A percentile compares a stretch with the other conserved stretches of the same genome.
Evolutionary conservation across 352 stramenopile species (phyloP).

Genomic region (Blastocystis sp.): DNA sequence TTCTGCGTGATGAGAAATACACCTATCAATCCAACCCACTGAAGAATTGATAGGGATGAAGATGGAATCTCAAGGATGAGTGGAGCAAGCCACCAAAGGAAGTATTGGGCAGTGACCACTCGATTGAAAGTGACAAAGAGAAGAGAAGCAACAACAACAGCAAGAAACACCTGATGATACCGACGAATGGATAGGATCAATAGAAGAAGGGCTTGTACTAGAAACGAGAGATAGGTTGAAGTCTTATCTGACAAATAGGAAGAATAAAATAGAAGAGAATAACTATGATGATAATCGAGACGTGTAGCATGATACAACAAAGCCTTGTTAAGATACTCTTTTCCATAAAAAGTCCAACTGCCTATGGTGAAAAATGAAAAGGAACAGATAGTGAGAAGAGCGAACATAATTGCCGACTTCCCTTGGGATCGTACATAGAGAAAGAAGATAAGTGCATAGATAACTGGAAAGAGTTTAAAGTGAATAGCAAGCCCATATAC

Average conservation of each 20-base stretch:
- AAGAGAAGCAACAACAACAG: not conserved
- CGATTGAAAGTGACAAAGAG: slow-evolving; percentile 31
- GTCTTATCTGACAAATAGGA: not conserved
- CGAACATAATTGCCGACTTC: not conserved
- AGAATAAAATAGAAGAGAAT: slow-evolving; percentile 28
- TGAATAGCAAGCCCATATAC: slow-evolving; percentile 20
- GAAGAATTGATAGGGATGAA: not conserved
- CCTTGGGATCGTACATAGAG: not conserved
- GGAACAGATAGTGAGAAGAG: not conserved
- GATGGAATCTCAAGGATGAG: not conserved
- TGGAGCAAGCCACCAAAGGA: slow-evolving; percentile 1
- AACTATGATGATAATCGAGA: slow-evolving; percentile 1
- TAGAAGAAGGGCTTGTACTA: slow-evolving; percentile 5
- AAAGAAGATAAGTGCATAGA: slow-evolving; percentile 1
- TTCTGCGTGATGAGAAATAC: not conserved
- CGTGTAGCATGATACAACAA: not conserved
- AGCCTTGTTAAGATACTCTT: not conserved
- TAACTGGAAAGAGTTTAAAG: slow-evolving; percentile 2
- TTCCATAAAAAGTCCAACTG: not conserved
- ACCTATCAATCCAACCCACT: not conserved
- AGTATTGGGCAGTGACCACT: slow-evolving; percentile 33
- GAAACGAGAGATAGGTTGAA: not conserved
- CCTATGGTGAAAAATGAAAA: not conserved
- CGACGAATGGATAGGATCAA: not conserved
- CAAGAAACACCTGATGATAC: not conserved